Evolutionary conservation across 345 rosid species (phyloP).

Genomic region (Turnera subulata): DNA sequence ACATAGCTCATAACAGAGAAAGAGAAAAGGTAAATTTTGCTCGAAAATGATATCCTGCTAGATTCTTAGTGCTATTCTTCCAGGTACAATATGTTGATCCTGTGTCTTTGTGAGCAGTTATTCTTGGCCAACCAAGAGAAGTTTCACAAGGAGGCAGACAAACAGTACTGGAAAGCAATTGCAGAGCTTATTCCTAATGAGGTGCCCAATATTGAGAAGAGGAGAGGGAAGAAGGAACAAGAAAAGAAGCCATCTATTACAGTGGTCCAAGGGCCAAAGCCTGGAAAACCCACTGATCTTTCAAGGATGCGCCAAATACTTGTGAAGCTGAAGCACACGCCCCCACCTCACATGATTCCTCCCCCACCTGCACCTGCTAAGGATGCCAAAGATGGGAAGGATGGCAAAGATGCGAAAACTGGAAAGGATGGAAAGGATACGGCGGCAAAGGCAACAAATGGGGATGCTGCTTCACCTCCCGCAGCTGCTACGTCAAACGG

Average conservation of each 20-base stretch:
- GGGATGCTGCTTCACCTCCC: constrained; percentile 14
- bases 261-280: constrained; percentile 31
- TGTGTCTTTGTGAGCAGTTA: constrained; percentile 15
- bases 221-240: constrained; percentile 37
- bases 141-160: constrained; percentile 31
- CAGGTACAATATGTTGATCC: background rate
- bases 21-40: constrained; percentile 23
- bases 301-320: constrained; percentile 32
- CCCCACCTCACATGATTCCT: constrained; percentile 36
- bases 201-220: constrained; percentile 32
- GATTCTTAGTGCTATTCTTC: background rate
- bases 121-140: constrained; percentile 28
- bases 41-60: background rate
- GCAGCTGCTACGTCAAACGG: constrained; percentile 28
- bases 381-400: constrained; percentile 28
- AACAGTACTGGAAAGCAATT: constrained; percentile 35
- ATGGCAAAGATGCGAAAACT: constrained; percentile 23
- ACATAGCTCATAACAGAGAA: constrained; percentile 25
- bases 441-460: constrained; percentile 18
- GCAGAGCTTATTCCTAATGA: constrained; percentile 30
- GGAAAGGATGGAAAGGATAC: constrained; percentile 19
- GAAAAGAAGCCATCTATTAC: constrained; percentile 28
- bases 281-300: constrained; percentile 35
- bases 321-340: constrained; percentile 31
- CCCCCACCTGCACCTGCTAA: constrained; percentile 35